Conservation (phyloP, 345 rosid genomes). For the Schrenkiella parvula region DNA sequence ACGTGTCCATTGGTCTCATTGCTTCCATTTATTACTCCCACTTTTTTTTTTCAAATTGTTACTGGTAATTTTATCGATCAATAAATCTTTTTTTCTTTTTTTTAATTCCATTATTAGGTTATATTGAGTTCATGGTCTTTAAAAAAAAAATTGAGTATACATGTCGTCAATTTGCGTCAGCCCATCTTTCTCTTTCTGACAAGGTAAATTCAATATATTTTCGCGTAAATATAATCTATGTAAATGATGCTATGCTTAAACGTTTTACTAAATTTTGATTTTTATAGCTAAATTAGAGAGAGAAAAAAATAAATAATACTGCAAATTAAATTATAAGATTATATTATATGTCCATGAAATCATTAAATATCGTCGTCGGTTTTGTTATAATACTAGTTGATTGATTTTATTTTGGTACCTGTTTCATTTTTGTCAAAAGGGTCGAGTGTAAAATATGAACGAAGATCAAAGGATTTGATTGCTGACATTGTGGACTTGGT, state of each 20-base stretch:
- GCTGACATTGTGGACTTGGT: conserved; percentile 31
- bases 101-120: too few species aligned
- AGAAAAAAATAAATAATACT: too few species aligned
- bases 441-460: not conserved
- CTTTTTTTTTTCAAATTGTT: not conserved
- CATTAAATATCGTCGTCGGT: not conserved
- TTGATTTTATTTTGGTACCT: not conserved
- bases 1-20: conserved; percentile 28
- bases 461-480: not conserved
- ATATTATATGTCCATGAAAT: not conserved
- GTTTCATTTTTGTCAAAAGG: not conserved
- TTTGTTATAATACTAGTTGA: not conserved
- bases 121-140: too few species aligned
- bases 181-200: not conserved
- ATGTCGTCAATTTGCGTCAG: not conserved
- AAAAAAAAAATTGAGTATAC: not conserved
- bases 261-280: not conserved
- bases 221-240: not conserved
- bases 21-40: conserved; percentile 14
- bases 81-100: not conserved
- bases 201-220: not conserved
- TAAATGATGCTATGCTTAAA: not conserved
- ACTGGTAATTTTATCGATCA: not conserved
- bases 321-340: not conserved
- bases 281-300: too few species aligned